Evolutionary conservation across 2,329 filamentous ascomycete species (phyloP).

Genomic region (Magnaporthales sp.): DNA sequence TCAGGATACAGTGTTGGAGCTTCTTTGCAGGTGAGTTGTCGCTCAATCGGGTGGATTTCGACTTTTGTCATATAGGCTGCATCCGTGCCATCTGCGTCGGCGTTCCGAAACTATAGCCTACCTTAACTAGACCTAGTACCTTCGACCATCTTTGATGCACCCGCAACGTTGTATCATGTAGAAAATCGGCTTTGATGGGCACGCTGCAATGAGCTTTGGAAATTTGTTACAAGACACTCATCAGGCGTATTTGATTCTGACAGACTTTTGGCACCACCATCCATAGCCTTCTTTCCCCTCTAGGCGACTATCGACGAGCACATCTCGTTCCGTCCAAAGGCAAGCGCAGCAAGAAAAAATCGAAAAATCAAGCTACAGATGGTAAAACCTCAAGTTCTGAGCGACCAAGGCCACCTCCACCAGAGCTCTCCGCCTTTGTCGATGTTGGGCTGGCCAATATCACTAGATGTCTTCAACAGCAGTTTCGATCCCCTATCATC

Average conservation of each 20-base stretch:
- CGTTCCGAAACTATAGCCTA: not conserved
- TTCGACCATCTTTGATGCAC: not conserved
- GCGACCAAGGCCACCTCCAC: slow-evolving; percentile 24
- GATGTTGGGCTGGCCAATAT: slow-evolving; percentile 59
- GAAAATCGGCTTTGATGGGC: not conserved
- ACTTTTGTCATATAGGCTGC: not conserved
- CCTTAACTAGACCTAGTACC: not conserved
- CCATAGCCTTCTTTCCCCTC: slow-evolving; percentile 49
- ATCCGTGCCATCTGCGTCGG: not conserved
- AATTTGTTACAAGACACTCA: not conserved
- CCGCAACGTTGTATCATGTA: not conserved
- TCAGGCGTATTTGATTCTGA: not conserved
- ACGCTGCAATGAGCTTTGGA: not conserved
- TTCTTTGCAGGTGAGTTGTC: slow-evolving; percentile 52
- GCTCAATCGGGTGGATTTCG: not conserved
- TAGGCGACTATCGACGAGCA: slow-evolving; percentile 51
- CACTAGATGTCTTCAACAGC: slow-evolving; percentile 46
- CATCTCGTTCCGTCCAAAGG: slow-evolving; percentile 52
- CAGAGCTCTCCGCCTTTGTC: slow-evolving; percentile 47
- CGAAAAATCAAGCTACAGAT: slow-evolving; percentile 27
- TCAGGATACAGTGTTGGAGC: slow-evolving; percentile 56
- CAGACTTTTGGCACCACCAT: not conserved
- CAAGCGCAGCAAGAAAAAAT: slow-evolving; percentile 46
- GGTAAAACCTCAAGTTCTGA: slow-evolving; percentile 8
- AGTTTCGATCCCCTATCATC: slow-evolving; percentile 6